Base-by-base conservation (phyloP, 306 rosid species). In the Acacia acuminata region DNA sequence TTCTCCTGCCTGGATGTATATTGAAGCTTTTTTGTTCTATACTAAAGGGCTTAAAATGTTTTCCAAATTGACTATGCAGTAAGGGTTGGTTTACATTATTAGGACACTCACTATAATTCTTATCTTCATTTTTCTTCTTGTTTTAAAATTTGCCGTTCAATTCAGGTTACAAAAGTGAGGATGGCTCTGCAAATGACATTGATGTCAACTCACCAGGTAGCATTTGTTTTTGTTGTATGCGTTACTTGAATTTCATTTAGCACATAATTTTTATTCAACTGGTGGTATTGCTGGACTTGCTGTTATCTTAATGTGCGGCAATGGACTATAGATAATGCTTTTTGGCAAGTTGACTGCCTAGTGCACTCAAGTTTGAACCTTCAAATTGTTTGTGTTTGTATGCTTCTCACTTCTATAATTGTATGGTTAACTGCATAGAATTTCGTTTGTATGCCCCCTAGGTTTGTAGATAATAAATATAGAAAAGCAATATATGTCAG, bases 141-240 rank as follows among this genome's bases (percentile, higher is more conserved):
- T 70, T 17, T 67, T 3, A n/a, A 64, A 12, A 38, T 61, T 53
- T 40, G 20, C 3, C 53, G n/a, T 51, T 32, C 73, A 8, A 76
- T 86, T 72, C 86, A 91, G 97, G 98, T 76, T 90, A 90, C 85
- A 77, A 79, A 80, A 87, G 92, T 71, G 98, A 90, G 90, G 97
- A 93, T 82, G 78, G 91, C 90, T 91, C 97, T 34, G 91, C 72
- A 48, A 85, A 87, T 27, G 97, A 86, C 27, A 80, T 85, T 86
- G 91, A 88, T 77, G 82, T 69, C 50, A 87, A 89, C 81, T 75
- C 87, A 8, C 73, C 93, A 74, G 97, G 94, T 92, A 75, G 36
- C 83, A 44, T 65, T 85, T 85, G 58, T 76, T 73, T 68, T 36
- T 11, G 43, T 58, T 76, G 58, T 81, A 67, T 71, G 40, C 81